Conservation (phyloP, 179 eudicot species). For the Silene noctiflora region DNA sequence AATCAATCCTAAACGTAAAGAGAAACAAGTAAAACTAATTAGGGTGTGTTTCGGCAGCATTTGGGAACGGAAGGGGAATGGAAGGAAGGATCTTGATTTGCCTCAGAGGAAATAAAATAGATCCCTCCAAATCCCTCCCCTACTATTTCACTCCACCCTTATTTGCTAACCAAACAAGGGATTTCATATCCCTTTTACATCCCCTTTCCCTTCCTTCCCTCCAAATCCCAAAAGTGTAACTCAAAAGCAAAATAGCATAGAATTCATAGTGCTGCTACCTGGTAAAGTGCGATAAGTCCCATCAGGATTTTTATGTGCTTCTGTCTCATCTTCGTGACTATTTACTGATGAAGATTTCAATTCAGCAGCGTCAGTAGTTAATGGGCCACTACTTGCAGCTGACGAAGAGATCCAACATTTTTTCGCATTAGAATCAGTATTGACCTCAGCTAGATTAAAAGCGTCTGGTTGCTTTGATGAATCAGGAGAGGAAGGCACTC, state of each 20-base stretch:
- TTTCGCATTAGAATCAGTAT: conserved; percentile 40
- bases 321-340: conserved; percentile 58
- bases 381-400: conserved; percentile 42
- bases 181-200: too few relatives aligned
- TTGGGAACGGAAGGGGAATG: background rate
- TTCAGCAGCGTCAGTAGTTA: conserved; percentile 50
- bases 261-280: conserved; percentile 41
- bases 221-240: background rate
- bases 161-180: too few relatives aligned
- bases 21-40: background rate
- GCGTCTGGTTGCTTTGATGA: conserved; percentile 41
- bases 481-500: conserved; percentile 50
- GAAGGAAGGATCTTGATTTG: too few relatives aligned
- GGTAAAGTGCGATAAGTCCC: conserved; percentile 76
- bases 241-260: conserved; percentile 1
- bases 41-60: background rate
- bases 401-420: conserved; percentile 42
- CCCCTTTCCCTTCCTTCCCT: background rate
- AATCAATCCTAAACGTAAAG: conserved; percentile 54
- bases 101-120: background rate
- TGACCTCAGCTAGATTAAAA: conserved; percentile 43
- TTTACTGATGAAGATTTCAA: conserved; percentile 41
- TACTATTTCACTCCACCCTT: background rate
- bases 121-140: background rate
- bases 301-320: conserved; percentile 32